Percentiles rank a stretch among this genome's conserved stretches.
phyloP scores from a whole-genome alignment of 352 stramenopile genomes.

The Aphanomyces stellatus region DNA sequence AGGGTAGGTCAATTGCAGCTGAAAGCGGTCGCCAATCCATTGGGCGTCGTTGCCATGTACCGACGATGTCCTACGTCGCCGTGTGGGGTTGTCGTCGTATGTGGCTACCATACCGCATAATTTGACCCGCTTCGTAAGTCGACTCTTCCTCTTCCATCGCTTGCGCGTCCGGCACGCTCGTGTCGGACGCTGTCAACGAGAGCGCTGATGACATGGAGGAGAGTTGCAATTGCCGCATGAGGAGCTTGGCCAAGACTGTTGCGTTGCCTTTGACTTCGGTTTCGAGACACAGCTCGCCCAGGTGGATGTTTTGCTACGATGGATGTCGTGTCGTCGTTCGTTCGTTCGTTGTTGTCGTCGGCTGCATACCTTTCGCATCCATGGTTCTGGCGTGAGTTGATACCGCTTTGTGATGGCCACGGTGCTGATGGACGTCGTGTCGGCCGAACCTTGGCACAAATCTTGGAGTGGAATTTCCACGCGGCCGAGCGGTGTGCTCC shows the following conservation, averaged over 20 bases:
- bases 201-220: slow-evolving; percentile 1
- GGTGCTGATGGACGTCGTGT: slow-evolving; percentile 42
- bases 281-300: slow-evolving; percentile 57
- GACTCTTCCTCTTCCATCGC: slow-evolving; percentile 17
- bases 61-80: slow-evolving; percentile 13
- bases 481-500: slow-evolving; percentile 52
- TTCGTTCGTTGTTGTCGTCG: background rate
- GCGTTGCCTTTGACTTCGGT: slow-evolving; percentile 54
- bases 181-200: background rate
- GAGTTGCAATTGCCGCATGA: slow-evolving; percentile 27
- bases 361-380: slow-evolving; percentile 46
- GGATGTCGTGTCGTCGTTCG: slow-evolving; percentile 19
- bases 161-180: background rate
- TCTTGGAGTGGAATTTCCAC: slow-evolving; percentile 56
- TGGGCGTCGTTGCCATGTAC: slow-evolving; percentile 8
- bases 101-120: slow-evolving; percentile 11
- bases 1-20: slow-evolving; percentile 51
- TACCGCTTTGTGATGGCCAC: slow-evolving; percentile 48
- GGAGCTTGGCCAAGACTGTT: slow-evolving; percentile 42
- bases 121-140: slow-evolving; percentile 1
- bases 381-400: slow-evolving; percentile 46
- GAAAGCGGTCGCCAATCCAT: slow-evolving; percentile 59
- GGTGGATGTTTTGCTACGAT: slow-evolving; percentile 22
- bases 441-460: slow-evolving; percentile 43
- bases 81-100: too few species aligned